Conservation (phyloP, 2,329 filamentous ascomycete genomes). For the Monilinia aucupariae region DNA sequence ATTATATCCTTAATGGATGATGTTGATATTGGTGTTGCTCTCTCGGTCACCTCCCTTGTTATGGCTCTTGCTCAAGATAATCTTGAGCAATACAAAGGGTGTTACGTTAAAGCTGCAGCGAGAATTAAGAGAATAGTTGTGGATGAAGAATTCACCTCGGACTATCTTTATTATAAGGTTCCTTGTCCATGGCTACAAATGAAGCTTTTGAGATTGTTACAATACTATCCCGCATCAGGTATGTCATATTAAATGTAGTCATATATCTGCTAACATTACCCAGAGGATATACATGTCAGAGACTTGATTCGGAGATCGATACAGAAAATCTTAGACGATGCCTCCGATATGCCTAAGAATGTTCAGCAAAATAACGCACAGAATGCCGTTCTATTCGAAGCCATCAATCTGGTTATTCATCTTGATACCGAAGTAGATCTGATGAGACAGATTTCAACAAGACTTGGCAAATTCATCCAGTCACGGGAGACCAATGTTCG, state of each 20-base stretch:
- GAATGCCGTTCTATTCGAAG: constrained; percentile 95
- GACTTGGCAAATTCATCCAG: constrained; percentile 91
- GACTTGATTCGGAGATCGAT: constrained; percentile 88
- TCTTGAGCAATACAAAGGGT: constrained; percentile 87
- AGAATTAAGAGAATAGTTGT: constrained; percentile 84
- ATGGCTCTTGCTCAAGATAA: constrained; percentile 93
- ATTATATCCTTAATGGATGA: constrained; percentile 99
- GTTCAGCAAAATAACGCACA: constrained; percentile 99
- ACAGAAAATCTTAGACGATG: constrained; percentile 83
- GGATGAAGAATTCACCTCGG: constrained; percentile 79
- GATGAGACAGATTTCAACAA: constrained; percentile 91
- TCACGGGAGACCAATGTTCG: constrained; percentile 96
- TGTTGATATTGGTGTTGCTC: constrained; percentile 82
- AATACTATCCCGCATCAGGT: constrained; percentile 95
- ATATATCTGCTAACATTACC: constrained; percentile 17
- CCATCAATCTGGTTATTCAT: constrained; percentile 97
- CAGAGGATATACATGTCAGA: constrained; percentile 87
- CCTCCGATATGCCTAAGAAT: constrained; percentile 93
- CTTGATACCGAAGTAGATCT: constrained; percentile 89
- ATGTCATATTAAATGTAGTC: constrained; percentile 31
- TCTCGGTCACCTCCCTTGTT: constrained; percentile 92
- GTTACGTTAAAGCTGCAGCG: constrained; percentile 88
- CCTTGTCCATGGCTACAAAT: constrained; percentile 98
- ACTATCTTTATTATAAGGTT: constrained; percentile 99
- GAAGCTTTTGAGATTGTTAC: constrained; percentile 82